phyloP scores from a whole-genome alignment of 192 early-diverging fungal species.

The Entomortierella parvispora region DNA sequence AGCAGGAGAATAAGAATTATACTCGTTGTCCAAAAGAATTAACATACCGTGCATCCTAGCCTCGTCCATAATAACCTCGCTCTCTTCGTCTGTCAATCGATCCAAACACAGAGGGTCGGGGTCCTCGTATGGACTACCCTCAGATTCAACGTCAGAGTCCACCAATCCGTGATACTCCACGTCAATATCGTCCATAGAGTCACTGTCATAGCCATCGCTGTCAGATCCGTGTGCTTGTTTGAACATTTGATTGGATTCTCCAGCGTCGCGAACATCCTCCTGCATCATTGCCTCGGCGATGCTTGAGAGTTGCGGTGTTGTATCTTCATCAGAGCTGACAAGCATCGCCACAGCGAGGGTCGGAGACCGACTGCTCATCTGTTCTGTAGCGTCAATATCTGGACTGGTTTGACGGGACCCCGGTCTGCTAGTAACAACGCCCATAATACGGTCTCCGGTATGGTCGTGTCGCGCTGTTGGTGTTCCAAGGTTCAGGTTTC shows the following conservation, averaged over 20 bases:
- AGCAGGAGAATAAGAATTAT: background rate
- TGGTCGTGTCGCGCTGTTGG: conserved; percentile 15
- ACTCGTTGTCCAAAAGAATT: background rate
- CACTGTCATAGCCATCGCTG: conserved; percentile 9
- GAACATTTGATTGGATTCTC: conserved; percentile 5
- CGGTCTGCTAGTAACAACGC: conserved; percentile 41
- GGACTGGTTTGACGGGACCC: conserved; percentile 39
- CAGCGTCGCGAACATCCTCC: background rate
- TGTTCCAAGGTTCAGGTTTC: conserved; percentile 30
- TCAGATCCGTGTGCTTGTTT: conserved; percentile 3
- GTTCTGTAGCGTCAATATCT: background rate
- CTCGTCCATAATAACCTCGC: conserved; percentile 22
- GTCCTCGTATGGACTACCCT: conserved; percentile 22
- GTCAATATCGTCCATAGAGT: conserved; percentile 32
- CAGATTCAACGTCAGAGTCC: conserved; percentile 26
- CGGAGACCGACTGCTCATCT: too few species aligned
- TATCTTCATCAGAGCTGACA: too few species aligned
- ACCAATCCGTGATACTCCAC: conserved; percentile 26
- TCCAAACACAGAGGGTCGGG: conserved; percentile 36
- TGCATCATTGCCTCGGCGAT: background rate
- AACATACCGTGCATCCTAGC: conserved; percentile 30
- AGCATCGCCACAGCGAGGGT: too few species aligned
- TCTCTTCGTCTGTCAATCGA: conserved; percentile 28
- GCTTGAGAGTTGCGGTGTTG: background rate
- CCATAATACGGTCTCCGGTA: conserved; percentile 37